Evolutionary conservation across 345 rosid genomes (phyloP), one percentile per base, ranked within the genome.

Genomic region (Hevea brasiliensis): DNA sequence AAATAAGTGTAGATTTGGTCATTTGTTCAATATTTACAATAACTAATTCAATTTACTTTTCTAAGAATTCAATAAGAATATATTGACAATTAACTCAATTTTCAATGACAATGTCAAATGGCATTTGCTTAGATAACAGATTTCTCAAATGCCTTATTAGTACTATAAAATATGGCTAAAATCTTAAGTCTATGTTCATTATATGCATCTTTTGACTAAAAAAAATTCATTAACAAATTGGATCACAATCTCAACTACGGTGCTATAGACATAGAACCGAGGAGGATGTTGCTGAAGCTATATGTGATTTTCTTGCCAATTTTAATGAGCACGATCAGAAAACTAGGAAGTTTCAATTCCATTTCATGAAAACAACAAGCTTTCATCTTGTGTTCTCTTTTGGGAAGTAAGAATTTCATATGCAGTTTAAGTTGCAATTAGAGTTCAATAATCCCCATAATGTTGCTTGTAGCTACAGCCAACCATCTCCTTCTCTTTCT

Each of bases 281-380:
- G 29, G 68, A 89, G 65, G 81, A 81, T 47, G 78, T 82, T 65
- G 76, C 80, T 13, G 54, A 42, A 37, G 81, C 74, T 23, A 71
- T 89, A 41, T 81, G 80, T 18, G 44, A 65, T 8, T 89, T 89
- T 57, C 81, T 89, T 48, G 45, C 73, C 57, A 75, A 74, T 79
- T 89, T 87, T 64, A 53, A 86, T 61, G 91, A 82, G 77, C 83
- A 70, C 0, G 57, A 72, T 67, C 91, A 66, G 44, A 86, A 83
- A 50, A 85, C 65, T 17, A 67, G 91, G 59, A 86, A 54, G 73
- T 72, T 87, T 15, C 37, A 66, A 60, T 82, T 83, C 69, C 84
- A 82, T 53, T 79, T 87, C n/a, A 81, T 74, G 59, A 72, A 80
- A 57, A 72, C 47, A 73, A 84, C 67, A 82, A 75, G 18, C 79